Base-by-base conservation (phyloP, 306 rosid genomes). In the Betula pendula region DNA sequence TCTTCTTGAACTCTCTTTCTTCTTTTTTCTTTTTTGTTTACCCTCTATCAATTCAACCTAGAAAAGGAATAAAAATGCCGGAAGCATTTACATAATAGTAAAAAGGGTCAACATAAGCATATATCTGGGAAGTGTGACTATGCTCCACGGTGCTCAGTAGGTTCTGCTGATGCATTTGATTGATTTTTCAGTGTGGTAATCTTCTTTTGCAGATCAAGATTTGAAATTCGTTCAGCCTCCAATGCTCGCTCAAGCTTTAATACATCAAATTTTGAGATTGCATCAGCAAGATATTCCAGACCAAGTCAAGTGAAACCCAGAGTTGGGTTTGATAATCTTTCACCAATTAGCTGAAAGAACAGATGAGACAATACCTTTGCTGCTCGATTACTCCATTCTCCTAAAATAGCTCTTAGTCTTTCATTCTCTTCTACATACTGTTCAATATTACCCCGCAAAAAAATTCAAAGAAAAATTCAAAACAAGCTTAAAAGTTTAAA, bases 361-460 rank as follows among this genome's bases (percentile, higher is more conserved):
- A 47, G 55, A 44, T 11, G 53, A 33, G 31, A 73, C 53, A 68
- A 75, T 89, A 96, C 99, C 98, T 92, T 96, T n/a, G 99, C 98
- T 20, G 99, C 97, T 33, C 96, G 85, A 44, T 92, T 85, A 84
- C 99, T 92, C 98, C 99, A 96, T 82, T 96, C 99, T 73, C 94
- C 97, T 77, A 96, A 83, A 78, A 96, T 96, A 59, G 98, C 98
- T 84, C 99, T 85, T 14, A 92, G 83, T 77, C 99, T 89, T 81
- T 96, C 99, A 53, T 96, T 96, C 85, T 96, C 99, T 83, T 92
- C 98, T n/a, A 96, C 96, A 56, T 96, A 92, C 98, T 92, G 92
- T 79, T 48, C 50, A 58, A 59, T 63, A 60, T 50, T 55, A 71
- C 6, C 17, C 67, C 24, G 0, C 48, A 19, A 2, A 1, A 48